Evolutionary conservation across 352 stramenopile genomes (phyloP), one percentile per base, ranked within the genome.

Genomic region (Phytopythium boreale): DNA sequence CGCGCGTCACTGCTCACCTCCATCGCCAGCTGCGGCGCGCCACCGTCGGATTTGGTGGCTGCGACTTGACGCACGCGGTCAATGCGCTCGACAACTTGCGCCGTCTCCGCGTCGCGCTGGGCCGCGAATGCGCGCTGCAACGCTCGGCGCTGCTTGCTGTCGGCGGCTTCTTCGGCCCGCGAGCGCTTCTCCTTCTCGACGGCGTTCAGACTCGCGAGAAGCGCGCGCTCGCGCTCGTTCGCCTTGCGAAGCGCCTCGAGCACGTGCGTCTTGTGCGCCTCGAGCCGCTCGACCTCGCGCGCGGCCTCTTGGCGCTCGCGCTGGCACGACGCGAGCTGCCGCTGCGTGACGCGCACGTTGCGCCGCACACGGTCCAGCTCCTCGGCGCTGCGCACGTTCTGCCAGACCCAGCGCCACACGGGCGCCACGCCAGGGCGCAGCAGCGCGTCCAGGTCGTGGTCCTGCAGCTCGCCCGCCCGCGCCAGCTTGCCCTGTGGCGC

Each of bases 381-480:
- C 51, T 75, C 64, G 17, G 61, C 71, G 27, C 62, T 79, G 51
- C 74, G 75, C 37, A 84, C 39, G 67, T 84, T 80, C 29, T 52
- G 57, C 49, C 66, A 77, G 22, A 71, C 39, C 76, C 76, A 84
- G 49, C 64, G 59, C 76, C 76, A 84, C 34, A 82, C 61, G 0
- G 71, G 65, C 37, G 43, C 59, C 24, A 84, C 57, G 14, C 65
- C 63, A 0, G 71, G 66, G 5, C 71, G 71, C 59, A 77, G 26
- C 34, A 84, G 63, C n/a, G 76, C 76, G 56, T 84, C 76, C 56
- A 84, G 34, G 57, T 84, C 76, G 20, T 61, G 71, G 26, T 84
- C 76, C 59, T 82, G 64, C 15, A 84, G 58, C 24, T 26, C 29
- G 2, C 74, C 67, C 2, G 64, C 71, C 15, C 74, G 69, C 14